A percentile compares a stretch with the other conserved stretches of the same genome.
phyloP scores from a whole-genome alignment of 352 stramenopile genomes.

The Pythium myriotylum region DNA sequence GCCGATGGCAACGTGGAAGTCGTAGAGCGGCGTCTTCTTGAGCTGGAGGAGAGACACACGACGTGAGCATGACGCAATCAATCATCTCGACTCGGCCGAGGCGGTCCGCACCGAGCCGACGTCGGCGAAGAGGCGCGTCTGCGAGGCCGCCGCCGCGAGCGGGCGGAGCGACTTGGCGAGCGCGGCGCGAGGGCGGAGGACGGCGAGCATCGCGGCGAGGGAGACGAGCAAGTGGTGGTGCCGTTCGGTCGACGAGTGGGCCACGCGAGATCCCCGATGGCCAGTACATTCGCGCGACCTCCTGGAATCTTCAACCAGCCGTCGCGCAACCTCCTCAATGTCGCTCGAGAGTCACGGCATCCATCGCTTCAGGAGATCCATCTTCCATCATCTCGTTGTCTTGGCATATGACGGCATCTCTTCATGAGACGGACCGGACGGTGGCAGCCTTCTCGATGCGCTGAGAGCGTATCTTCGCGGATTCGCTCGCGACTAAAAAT shows the following conservation, averaged over 20 bases:
- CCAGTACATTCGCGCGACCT: constrained; percentile 7
- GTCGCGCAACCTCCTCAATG: not conserved
- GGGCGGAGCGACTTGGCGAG: constrained; percentile 22
- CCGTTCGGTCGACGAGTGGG: too few species aligned
- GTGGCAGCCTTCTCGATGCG: too few species aligned
- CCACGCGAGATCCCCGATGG: constrained; percentile 6
- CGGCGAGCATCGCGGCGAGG: constrained; percentile 17
- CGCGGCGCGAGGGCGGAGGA: constrained; percentile 21
- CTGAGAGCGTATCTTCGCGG: not conserved
- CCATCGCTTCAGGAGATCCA: too few species aligned
- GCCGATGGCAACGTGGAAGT: constrained; percentile 72
- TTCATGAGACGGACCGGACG: too few species aligned
- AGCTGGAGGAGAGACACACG: constrained; percentile 35
- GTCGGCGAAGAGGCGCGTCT: constrained; percentile 26
- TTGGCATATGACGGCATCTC: too few species aligned
- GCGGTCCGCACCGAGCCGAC: constrained; percentile 8
- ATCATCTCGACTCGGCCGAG: too few species aligned
- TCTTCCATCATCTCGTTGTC: too few species aligned
- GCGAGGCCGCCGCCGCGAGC: constrained; percentile 18
- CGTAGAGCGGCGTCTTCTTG: constrained; percentile 82
- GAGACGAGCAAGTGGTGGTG: not conserved
- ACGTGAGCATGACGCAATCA: not conserved
- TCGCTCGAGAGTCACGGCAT: not conserved
- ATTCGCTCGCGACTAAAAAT: not conserved
- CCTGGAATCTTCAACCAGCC: not conserved